A percentile compares a stretch with the other conserved stretches of the same genome.
phyloP scores from a whole-genome alignment of 129 eudicot genomes.

The Artemisia argyi region DNA sequence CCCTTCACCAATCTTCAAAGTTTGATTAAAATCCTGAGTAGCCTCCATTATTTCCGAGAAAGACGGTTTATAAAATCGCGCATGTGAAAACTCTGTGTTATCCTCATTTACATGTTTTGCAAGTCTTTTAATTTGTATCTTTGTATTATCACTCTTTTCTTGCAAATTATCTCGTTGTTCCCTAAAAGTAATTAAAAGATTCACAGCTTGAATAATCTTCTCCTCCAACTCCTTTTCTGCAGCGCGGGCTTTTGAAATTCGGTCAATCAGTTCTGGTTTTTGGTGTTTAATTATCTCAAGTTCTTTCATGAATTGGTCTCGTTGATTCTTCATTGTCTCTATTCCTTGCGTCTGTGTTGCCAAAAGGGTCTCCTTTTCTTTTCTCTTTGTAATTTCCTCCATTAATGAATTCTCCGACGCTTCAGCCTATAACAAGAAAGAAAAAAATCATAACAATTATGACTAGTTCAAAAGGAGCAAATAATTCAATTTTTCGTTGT shows the following conservation, averaged over 20 bases:
- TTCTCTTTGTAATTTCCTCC: constrained; percentile 44
- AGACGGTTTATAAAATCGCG: constrained; percentile 44
- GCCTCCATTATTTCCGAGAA: constrained; percentile 76
- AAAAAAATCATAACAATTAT: background rate
- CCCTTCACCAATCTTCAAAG: constrained; percentile 75
- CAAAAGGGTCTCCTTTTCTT: constrained; percentile 51
- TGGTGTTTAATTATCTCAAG: constrained; percentile 49
- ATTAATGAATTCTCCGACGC: constrained; percentile 45
- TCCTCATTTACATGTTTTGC: constrained; percentile 31
- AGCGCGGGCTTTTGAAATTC: constrained; percentile 37
- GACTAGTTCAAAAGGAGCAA: background rate
- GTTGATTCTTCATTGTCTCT: constrained; percentile 51
- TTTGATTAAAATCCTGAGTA: constrained; percentile 68
- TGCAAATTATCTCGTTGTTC: constrained; percentile 57
- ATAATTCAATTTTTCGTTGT: background rate
- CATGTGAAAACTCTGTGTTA: constrained; percentile 10
- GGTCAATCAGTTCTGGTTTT: constrained; percentile 51
- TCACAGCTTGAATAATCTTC: constrained; percentile 76
- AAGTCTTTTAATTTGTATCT: constrained; percentile 40
- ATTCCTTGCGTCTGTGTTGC: constrained; percentile 49
- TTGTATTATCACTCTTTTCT: constrained; percentile 47
- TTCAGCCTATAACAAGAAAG: constrained; percentile 59
- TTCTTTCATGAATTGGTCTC: constrained; percentile 39
- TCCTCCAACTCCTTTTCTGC: constrained; percentile 70
- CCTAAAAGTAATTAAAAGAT: constrained; percentile 65